These are phyloP conservation scores for Fusarium pseudonygamai DNA, from an alignment of 2,329 filamentous ascomycete species.

Conservation along the genomic window DNA sequence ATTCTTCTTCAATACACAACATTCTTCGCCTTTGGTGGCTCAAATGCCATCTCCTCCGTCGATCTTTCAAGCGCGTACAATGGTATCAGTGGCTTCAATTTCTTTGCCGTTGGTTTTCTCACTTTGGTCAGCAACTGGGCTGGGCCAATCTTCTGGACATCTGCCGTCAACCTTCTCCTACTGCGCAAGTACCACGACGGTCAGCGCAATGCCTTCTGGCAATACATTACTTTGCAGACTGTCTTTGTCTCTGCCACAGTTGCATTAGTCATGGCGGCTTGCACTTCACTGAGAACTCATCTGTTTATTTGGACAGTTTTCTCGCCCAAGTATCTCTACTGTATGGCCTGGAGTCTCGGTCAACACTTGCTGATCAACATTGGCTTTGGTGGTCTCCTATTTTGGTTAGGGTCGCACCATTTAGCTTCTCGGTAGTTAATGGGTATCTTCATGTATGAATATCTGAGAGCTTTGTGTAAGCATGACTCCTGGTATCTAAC, in stretches of 20 bases:
- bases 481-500: neutral
- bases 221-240: conserved; percentile 73
- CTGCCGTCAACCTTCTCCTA: conserved; percentile 69
- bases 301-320: conserved; percentile 99
- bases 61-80: conserved; percentile 97
- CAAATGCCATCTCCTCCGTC: conserved; percentile 95
- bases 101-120: conserved; percentile 81
- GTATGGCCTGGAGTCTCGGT: conserved; percentile 84
- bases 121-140: conserved; percentile 94
- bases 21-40: conserved; percentile 91
- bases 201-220: conserved; percentile 48
- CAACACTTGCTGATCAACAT: conserved; percentile 83
- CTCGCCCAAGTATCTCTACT: conserved; percentile 94
- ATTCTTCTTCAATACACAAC: conserved; percentile 82
- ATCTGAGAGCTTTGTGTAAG: conserved; percentile 1
- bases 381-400: conserved; percentile 66
- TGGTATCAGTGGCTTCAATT: conserved; percentile 82
- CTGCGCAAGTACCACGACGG: conserved; percentile 50
- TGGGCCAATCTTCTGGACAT: conserved; percentile 87
- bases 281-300: conserved; percentile 84
- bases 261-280: conserved; percentile 86
- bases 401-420: conserved; percentile 56
- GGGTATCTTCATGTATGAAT: conserved; percentile 6
- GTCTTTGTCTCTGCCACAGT: conserved; percentile 73
- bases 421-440: neutral